These are phyloP conservation scores for Pyrenophora graminea DNA, from an alignment of 2,329 filamentous ascomycete species.

Conservation along the genomic window DNA sequence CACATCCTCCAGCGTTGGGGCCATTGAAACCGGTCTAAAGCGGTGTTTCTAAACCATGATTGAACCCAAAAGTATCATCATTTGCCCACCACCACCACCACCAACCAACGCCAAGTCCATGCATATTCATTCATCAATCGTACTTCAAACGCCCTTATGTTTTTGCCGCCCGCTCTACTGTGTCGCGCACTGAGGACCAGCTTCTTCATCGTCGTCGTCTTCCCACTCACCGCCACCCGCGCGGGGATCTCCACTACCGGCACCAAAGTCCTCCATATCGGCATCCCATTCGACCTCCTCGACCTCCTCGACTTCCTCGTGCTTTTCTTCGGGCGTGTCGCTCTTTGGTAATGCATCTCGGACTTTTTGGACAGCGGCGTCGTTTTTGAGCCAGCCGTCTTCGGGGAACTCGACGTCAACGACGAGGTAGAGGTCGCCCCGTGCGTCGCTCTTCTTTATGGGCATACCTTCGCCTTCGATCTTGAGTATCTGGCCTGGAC, in stretches of 20 bases:
- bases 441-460: slow-evolving; percentile 78
- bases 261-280: slow-evolving; percentile 82
- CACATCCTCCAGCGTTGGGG: too few relatives aligned
- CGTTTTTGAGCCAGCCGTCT: slow-evolving; percentile 75
- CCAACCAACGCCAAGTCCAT: too few relatives aligned
- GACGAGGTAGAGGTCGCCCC: slow-evolving; percentile 84
- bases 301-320: slow-evolving; percentile 79
- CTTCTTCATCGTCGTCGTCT: slow-evolving; percentile 64
- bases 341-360: slow-evolving; percentile 72
- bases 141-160: too few relatives aligned
- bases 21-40: too few relatives aligned
- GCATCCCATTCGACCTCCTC: slow-evolving; percentile 81
- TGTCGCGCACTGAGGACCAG: slow-evolving; percentile 71
- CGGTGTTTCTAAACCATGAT: too few relatives aligned
- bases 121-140: too few relatives aligned
- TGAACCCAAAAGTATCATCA: too few relatives aligned
- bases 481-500: slow-evolving; percentile 83
- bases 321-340: slow-evolving; percentile 61
- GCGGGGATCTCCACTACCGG: slow-evolving; percentile 69
- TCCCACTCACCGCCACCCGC: slow-evolving; percentile 71
- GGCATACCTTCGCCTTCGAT: slow-evolving; percentile 93
- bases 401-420: slow-evolving; percentile 89
- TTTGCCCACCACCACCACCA: too few relatives aligned
- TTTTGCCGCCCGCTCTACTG: slow-evolving; percentile 55
- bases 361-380: slow-evolving; percentile 71